Base-by-base conservation (phyloP, 2,329 filamentous ascomycete species). In the Aaosphaeria pasadenensis region DNA sequence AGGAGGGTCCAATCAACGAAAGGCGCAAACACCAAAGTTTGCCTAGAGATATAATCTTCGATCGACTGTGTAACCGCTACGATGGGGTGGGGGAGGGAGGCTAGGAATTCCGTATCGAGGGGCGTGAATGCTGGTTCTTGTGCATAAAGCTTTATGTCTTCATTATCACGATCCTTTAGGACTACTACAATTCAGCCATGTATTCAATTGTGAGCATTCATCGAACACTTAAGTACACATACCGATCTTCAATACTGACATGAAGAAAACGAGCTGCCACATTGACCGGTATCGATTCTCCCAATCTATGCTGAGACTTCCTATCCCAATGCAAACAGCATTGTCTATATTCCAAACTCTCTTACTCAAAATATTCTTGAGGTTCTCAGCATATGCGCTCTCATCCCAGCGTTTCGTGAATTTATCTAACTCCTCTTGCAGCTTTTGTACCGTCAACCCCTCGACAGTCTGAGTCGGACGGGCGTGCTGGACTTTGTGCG, bases 251-350 rank as follows among this genome's bases (percentile, higher is more conserved):
- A 11, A 67, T 52, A 28, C 54, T 32, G 52, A 53, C 43, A 63
- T 33, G 43, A 71, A 70, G 40, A 69, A 44, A 6, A 70, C 67
- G 35, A 71, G 57, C 55, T 71, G 69, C 69, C 69, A 71, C 51
- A 71, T 43, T 17, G 59, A 56, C 11, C 67, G 53, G 45, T 56
- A 55, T 7, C 67, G 54, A 54, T 69, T 60, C 32, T 59, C 58
- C 66, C 66, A 69, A 44, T 71, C 67, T 6, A 62, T 42, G 41
- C 60, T 64, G 38, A 70, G 69, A 42, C 66, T 70, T 7, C 67
- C 66, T 31, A 68, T 63, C 3, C 67, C 69, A 32, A 71, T 62
- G 35, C 65, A 69, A n/a, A 66, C 59, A 2, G 66, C 69, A 5
- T 56, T 32, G 9, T 50, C 42, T 2, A 63, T 47, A 24, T 42